Conservation (phyloP, 768 basidiomycete genomes). For the Agaricus blazei region DNA sequence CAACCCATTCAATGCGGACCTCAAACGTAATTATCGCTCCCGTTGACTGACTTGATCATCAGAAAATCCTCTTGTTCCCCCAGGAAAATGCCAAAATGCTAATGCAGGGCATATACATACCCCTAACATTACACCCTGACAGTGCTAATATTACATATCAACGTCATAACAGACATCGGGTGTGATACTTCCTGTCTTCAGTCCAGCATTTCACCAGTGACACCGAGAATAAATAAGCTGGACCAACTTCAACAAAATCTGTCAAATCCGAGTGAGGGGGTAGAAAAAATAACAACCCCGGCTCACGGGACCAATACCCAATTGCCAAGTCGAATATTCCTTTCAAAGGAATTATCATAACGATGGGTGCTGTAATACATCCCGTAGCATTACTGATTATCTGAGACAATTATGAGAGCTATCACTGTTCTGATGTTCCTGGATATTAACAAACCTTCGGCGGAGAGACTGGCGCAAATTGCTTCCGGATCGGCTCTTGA, state of each 20-base stretch:
- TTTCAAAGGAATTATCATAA: conserved; percentile 34
- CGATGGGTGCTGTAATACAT: conserved; percentile 27
- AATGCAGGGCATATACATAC: conserved; percentile 32
- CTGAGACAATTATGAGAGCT: conserved; percentile 15
- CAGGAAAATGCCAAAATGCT: conserved; percentile 35
- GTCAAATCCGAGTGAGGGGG: no score
- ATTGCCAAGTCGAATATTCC: conserved; percentile 39
- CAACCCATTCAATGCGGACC: not conserved
- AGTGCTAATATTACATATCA: conserved; percentile 24
- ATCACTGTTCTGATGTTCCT: not conserved
- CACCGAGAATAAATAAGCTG: conserved; percentile 35
- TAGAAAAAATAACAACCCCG: no score
- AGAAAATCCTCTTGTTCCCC: conserved; percentile 26
- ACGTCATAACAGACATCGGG: conserved; percentile 39
- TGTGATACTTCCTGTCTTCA: conserved; percentile 40
- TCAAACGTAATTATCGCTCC: no score
- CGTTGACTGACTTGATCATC: conserved; percentile 17
- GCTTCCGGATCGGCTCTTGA: no score
- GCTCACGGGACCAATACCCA: not conserved
- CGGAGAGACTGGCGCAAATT: conserved; percentile 19
- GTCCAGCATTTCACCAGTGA: conserved; percentile 38
- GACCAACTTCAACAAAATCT: not conserved
- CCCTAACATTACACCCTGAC: conserved; percentile 14
- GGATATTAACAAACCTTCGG: conserved; percentile 25
- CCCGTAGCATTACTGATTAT: conserved; percentile 39